These are phyloP conservation scores for Apiospora malaysiana DNA, from an alignment of 2,329 filamentous ascomycete genomes.

Conservation along the genomic window DNA sequence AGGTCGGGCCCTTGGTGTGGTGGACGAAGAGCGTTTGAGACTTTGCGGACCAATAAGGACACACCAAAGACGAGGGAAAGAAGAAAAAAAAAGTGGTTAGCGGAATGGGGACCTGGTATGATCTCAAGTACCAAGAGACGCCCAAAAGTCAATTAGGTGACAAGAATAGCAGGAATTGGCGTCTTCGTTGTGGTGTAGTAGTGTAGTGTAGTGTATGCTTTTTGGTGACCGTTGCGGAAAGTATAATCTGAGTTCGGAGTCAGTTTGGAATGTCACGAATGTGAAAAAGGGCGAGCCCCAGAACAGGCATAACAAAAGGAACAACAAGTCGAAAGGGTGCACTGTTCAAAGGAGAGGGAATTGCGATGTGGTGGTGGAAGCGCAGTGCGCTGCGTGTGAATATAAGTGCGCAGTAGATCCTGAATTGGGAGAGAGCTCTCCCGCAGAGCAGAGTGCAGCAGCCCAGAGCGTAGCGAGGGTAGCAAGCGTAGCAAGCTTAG, in stretches of 20 bases:
- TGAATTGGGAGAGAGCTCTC: slow-evolving; percentile 2
- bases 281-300: neutral
- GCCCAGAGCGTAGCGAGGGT: too few relatives aligned
- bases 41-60: neutral
- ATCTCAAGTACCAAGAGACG: neutral
- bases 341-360: neutral
- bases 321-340: neutral
- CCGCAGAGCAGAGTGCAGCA: neutral
- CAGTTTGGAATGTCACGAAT: neutral
- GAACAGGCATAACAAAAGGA: neutral
- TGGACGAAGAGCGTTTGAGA: neutral
- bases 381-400: slow-evolving; percentile 10
- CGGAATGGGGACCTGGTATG: neutral
- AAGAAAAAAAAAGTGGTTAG: neutral
- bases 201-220: slow-evolving; percentile 18
- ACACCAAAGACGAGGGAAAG: neutral
- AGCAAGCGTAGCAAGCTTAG: too few relatives aligned
- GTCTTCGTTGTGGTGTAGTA: neutral
- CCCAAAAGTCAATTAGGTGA: slow-evolving; percentile 18
- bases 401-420: slow-evolving; percentile 6
- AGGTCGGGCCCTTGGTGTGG: neutral
- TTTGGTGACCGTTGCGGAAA: slow-evolving; percentile 17
- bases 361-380: neutral
- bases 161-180: neutral
- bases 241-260: slow-evolving; percentile 12